phyloP scores from a whole-genome alignment of 169 alveolate species.

The Amoebophrya sp. region DNA sequence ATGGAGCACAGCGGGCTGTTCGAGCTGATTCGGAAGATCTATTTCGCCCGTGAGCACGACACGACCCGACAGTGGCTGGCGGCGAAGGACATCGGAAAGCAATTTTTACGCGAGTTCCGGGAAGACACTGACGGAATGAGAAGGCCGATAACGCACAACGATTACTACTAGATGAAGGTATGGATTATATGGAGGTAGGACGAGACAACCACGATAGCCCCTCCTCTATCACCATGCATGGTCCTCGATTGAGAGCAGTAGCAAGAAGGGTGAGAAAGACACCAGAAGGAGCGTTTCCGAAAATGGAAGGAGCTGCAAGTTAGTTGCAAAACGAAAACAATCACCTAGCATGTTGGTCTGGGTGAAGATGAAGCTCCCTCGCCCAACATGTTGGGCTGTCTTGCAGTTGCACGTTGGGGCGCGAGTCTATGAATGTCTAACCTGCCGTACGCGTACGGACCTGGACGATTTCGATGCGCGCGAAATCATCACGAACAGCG shows the following conservation, averaged over 20 bases:
- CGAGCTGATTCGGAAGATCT: background rate
- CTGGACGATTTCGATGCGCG: too few species aligned
- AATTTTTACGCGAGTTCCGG: background rate
- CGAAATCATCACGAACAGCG: too few species aligned
- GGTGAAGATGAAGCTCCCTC: too few species aligned
- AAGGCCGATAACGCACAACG: background rate
- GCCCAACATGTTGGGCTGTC: too few species aligned
- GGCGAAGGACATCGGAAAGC: background rate
- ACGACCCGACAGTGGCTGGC: background rate
- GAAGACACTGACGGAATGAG: background rate
- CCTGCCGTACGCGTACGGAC: too few species aligned
- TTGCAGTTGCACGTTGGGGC: too few species aligned
- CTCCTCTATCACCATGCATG: too few species aligned
- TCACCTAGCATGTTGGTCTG: background rate
- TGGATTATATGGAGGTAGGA: background rate
- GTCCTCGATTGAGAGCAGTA: too few species aligned
- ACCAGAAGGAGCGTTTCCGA: background rate
- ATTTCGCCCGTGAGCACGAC: background rate
- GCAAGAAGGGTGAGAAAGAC: background rate
- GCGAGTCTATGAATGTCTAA: too few species aligned
- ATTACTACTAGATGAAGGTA: background rate
- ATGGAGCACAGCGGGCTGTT: background rate
- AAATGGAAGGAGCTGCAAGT: background rate
- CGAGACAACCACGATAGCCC: too few species aligned
- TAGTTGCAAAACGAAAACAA: background rate